phyloP scores from a whole-genome alignment of 2,329 filamentous ascomycete genomes.

The Ceratocystis cubensis region DNA sequence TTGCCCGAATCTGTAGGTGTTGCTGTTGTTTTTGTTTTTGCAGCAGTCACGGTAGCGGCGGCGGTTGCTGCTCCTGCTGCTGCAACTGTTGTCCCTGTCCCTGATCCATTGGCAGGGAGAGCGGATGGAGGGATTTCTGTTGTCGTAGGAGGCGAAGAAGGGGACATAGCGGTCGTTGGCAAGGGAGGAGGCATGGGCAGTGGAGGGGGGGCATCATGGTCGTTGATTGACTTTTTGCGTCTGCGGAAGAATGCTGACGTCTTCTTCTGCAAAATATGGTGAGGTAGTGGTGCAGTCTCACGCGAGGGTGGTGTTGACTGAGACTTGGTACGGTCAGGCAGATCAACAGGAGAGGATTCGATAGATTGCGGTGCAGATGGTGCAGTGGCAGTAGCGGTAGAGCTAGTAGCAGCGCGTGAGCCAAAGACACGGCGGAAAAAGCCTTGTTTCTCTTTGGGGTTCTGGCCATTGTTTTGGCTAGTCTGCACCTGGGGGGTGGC shows the following conservation, averaged over 20 bases:
- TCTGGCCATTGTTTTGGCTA: slow-evolving; percentile 33
- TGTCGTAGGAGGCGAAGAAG: slow-evolving; percentile 3
- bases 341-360: slow-evolving; percentile 28
- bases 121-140: slow-evolving; percentile 7
- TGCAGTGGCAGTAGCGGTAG: background rate
- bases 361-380: background rate
- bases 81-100: background rate
- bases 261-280: slow-evolving; percentile 64
- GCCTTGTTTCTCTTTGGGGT: slow-evolving; percentile 58
- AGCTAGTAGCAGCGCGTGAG: slow-evolving; percentile 43
- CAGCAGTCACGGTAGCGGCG: background rate
- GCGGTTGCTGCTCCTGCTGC: background rate
- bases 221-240: slow-evolving; percentile 77
- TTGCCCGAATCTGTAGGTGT: background rate
- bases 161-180: slow-evolving; percentile 20
- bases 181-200: slow-evolving; percentile 37
- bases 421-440: slow-evolving; percentile 91
- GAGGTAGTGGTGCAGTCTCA: slow-evolving; percentile 34
- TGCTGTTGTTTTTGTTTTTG: too few relatives aligned
- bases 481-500: slow-evolving; percentile 28
- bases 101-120: slow-evolving; percentile 9
- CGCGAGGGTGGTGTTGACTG: slow-evolving; percentile 38
- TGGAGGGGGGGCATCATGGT: slow-evolving; percentile 49
- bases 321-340: slow-evolving; percentile 23
- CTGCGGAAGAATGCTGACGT: slow-evolving; percentile 88